Conservation (phyloP, 768 basidiomycete genomes). For the Phlegmacium glaucopus region DNA sequence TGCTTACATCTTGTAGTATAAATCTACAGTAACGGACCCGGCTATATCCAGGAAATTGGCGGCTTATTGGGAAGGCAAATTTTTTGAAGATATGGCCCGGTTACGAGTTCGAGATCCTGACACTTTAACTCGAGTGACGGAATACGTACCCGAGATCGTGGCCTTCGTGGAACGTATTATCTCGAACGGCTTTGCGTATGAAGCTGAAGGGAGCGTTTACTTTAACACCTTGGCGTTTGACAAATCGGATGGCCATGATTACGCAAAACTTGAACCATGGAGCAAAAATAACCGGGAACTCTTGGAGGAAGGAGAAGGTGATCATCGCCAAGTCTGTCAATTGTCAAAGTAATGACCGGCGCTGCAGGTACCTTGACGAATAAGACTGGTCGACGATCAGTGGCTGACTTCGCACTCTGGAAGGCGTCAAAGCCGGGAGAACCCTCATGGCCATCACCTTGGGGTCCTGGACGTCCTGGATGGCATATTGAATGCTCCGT, state of each 20-base stretch:
- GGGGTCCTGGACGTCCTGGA: conserved; percentile 94
- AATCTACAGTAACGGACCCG: conserved; percentile 80
- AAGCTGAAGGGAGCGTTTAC: conserved; percentile 77
- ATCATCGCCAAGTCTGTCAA: background rate
- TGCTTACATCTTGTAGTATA: conserved; percentile 46
- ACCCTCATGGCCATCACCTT: conserved; percentile 93
- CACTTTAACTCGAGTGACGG: conserved; percentile 90
- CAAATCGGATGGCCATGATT: conserved; percentile 69
- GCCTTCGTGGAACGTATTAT: conserved; percentile 83
- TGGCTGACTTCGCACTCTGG: conserved; percentile 96
- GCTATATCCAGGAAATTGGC: conserved; percentile 80
- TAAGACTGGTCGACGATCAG: conserved; percentile 66
- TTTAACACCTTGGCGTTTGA: conserved; percentile 88
- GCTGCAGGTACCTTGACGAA: conserved; percentile 35
- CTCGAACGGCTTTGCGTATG: conserved; percentile 78
- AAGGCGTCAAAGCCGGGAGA: conserved; percentile 96
- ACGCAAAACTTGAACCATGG: conserved; percentile 95
- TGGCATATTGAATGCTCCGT: conserved; percentile 99
- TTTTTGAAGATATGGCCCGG: conserved; percentile 91
- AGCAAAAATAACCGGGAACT: conserved; percentile 91
- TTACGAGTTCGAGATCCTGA: conserved; percentile 86
- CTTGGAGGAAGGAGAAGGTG: conserved; percentile 91
- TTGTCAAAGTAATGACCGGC: background rate
- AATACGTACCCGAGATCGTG: conserved; percentile 95
- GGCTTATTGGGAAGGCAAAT: conserved; percentile 84